A percentile compares a stretch with the other conserved stretches of the same genome.
Conservation (phyloP, 2,329 filamentous ascomycete species). For the Fusarium sp. region DNA sequence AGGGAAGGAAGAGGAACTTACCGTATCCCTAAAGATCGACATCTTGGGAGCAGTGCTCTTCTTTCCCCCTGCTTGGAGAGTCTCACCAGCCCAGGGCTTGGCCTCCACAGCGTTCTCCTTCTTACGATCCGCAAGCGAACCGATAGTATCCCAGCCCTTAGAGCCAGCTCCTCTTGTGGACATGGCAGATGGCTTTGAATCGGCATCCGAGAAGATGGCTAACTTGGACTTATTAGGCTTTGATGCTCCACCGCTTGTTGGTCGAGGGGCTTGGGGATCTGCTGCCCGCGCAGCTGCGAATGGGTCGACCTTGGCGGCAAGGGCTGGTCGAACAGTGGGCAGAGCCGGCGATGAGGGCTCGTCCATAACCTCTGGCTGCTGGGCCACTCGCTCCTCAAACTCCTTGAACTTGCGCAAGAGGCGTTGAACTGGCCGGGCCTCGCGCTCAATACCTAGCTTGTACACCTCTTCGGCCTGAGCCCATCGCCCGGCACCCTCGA, state of each 20-base stretch:
- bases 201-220: constrained; percentile 85
- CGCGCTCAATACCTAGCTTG: constrained; percentile 84
- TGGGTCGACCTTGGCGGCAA: constrained; percentile 86
- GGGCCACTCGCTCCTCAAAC: constrained; percentile 80
- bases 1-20: constrained; percentile 58
- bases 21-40: constrained; percentile 93
- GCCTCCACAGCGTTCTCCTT: constrained; percentile 92
- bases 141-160: constrained; percentile 92
- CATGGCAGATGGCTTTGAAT: constrained; percentile 65
- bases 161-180: constrained; percentile 61
- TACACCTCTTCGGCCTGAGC: constrained; percentile 94
- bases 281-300: constrained; percentile 66
- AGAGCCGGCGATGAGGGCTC: constrained; percentile 87
- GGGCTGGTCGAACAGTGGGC: constrained; percentile 79
- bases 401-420: constrained; percentile 89
- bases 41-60: constrained; percentile 78
- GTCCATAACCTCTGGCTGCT: constrained; percentile 64
- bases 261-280: constrained; percentile 71
- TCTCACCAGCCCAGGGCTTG: constrained; percentile 92
- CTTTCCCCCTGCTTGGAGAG: constrained; percentile 84
- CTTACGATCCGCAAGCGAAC: constrained; percentile 82
- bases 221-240: constrained; percentile 82
- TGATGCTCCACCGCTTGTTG: constrained; percentile 58
- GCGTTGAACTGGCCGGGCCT: constrained; percentile 81
- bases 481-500: constrained; percentile 85